These are phyloP conservation scores for Kwoniella shandongensis DNA, from an alignment of 768 basidiomycete species.

Conservation along the genomic window DNA sequence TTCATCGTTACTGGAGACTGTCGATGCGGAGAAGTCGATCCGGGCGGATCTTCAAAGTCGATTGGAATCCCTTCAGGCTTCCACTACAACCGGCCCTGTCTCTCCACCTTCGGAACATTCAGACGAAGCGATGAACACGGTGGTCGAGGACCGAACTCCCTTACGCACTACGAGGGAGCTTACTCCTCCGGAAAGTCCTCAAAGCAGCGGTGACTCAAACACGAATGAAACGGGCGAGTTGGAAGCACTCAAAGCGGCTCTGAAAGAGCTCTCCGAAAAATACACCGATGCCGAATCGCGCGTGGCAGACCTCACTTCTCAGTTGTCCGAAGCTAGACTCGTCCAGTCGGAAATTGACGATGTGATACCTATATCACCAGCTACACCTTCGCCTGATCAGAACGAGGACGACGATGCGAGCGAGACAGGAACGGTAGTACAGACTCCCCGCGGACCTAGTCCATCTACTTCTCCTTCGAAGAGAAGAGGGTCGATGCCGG, in stretches of 20 bases:
- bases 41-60: conserved; percentile 21
- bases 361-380: conserved; percentile 16
- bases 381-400: conserved; percentile 6
- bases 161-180: conserved; percentile 12
- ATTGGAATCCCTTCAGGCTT: conserved; percentile 3
- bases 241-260: conserved; percentile 58
- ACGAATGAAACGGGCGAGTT: conserved; percentile 60
- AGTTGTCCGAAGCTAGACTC: conserved; percentile 82
- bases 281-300: conserved; percentile 86
- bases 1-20: conserved; percentile 55
- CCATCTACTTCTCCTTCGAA: conserved; percentile 19
- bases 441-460: conserved; percentile 28
- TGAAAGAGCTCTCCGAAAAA: conserved; percentile 20
- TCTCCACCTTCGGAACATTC: conserved; percentile 2
- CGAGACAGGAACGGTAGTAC: conserved; percentile 30
- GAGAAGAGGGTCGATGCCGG: conserved; percentile 31
- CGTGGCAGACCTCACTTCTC: conserved; percentile 88
- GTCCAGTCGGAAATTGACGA: conserved; percentile 32
- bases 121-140: not conserved
- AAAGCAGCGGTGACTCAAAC: conserved; percentile 2
- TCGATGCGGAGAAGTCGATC: conserved; percentile 19
- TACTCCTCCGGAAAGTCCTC: conserved; percentile 30
- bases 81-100: not conserved
- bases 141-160: conserved; percentile 5
- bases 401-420: conserved; percentile 17